Base-by-base conservation (phyloP, 345 rosid genomes). In the Populus nigra region DNA sequence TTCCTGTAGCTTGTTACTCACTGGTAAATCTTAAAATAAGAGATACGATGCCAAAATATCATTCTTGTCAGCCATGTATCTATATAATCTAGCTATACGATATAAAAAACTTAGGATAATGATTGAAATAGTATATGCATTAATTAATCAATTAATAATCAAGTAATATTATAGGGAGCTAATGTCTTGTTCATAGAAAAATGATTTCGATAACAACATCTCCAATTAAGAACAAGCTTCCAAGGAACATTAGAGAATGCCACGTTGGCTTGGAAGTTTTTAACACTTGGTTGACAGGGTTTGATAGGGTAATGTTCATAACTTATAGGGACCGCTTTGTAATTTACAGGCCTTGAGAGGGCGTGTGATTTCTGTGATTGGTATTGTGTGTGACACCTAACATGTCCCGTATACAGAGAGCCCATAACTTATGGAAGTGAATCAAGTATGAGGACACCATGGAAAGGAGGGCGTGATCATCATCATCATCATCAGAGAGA, bases 341-440 rank as follows among this genome's bases (percentile, higher is more conserved):
- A 3, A 17, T 49, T 70, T 16, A 20, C 65, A 59, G n/a, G 65
- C 25, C 65, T n/a, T 59, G 25, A 8, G 25, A 23, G 65, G 11
- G 65, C 13, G 25, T 59, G 38, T 22, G 65, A 73, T 73, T 73
- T 68, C 36, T 35, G n/a, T 11, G 65, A 55, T 20, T 53, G 68
- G 62, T 0, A 38, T 23, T 73, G 76, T 35, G 36, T 68, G 78
- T 13, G 35, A 22, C 36, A 18, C 66, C 9, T 61, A 20, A 73
- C 65, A 39, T 75, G 81, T 78, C 33, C 55, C 69, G 50, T 20
- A 18, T 22, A 43, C 23, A 67, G 35, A 65, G 69, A 47, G 31
- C 70, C 74, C 67, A 33, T 80, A 72, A 73, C 82, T 84, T 80
- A 75, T 49, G 73, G 72, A 38, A 68, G 82, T 78, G 65, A 74